Evolutionary conservation across 2,329 filamentous ascomycete genomes (phyloP), one percentile per base, ranked within the genome.

Genomic region (Coleophoma cylindrospora): DNA sequence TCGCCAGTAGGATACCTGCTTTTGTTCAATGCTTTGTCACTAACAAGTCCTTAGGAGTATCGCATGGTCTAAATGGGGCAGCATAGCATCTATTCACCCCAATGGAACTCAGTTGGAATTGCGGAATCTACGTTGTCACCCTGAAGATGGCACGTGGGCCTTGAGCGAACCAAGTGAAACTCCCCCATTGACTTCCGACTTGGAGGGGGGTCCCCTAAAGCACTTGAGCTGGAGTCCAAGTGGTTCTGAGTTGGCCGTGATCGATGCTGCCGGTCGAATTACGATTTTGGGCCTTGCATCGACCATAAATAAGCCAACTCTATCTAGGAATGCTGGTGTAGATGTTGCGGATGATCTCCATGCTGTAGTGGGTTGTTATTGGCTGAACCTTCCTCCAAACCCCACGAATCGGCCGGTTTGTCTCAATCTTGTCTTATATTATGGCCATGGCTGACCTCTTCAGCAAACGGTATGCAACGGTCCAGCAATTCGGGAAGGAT

Each of bases 61-160:
- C 48, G 84, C 87, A 32, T 97, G 92, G 91, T 96, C 92, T 11
- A 91, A 85, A 61, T 80, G 83, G 53, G 92, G 92, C 40, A 90
- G 86, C 52, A 89, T 97, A 57, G 91, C 91, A 27, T 86, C 85
- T 48, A 86, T 97, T 57, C 80, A 84, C 17, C 71, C 80, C 14
- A 86, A 91, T 68, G 87, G 88, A 27, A 77, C 78, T 44, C 77
- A 75, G 13, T 72, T 96, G 47, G 83, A 87, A 62, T 75, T 95
- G 43, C 83, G 85, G 52, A 85, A 89, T 63, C 75, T 96, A 46
- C 78, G 81, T 34, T 84, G 86, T 61, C 76, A 84, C 57, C 77
- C 83, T 1, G 76, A 83, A 12, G 79, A 86, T 67, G 89, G 86
- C 2, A 76, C 75, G 38, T 96, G 91, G 90, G 77, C 76, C 7